These are phyloP conservation scores for Acanthamoeba lenticulata DNA, from an alignment of 208 protist species.

Conservation along the genomic window DNA sequence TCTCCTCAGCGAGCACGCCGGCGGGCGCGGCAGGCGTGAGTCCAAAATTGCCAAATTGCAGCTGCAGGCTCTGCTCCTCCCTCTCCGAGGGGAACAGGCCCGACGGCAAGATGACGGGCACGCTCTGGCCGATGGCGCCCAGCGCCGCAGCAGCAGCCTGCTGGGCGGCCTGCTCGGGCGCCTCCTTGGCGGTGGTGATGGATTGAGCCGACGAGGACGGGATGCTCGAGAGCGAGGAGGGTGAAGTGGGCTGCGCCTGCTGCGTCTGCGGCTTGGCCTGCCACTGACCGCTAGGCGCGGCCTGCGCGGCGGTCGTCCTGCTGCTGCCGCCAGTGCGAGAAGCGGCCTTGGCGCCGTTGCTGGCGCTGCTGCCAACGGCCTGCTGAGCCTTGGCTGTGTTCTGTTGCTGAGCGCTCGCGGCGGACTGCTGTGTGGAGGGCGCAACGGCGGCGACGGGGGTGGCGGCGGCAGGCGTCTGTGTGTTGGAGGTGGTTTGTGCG, in stretches of 20 bases:
- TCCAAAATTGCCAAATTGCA: slow-evolving; percentile 30
- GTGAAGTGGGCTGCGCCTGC: not conserved
- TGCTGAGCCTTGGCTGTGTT: not conserved
- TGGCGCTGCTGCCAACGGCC: not conserved
- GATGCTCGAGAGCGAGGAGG: not conserved
- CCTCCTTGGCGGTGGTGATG: slow-evolving; percentile 12
- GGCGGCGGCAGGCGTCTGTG: too few relatives aligned
- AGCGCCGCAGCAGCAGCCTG: not conserved
- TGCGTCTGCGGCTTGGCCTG: not conserved
- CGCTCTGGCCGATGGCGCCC: not conserved
- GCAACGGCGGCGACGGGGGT: not conserved
- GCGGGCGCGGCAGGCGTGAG: slow-evolving; percentile 2
- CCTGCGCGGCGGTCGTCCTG: not conserved
- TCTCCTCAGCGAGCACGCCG: not conserved
- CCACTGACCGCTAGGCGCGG: not conserved
- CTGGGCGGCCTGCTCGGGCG: not conserved
- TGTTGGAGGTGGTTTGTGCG: not conserved
- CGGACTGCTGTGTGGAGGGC: not conserved
- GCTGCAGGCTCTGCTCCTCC: not conserved
- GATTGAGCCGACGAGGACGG: not conserved
- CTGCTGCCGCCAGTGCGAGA: not conserved
- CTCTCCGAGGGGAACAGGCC: slow-evolving; percentile 12
- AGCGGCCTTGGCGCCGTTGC: not conserved
- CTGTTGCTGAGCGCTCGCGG: not conserved
- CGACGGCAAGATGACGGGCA: slow-evolving; percentile 8